phyloP scores from a whole-genome alignment of 805 yeast species.

The Wickerhamiella parazyma region DNA sequence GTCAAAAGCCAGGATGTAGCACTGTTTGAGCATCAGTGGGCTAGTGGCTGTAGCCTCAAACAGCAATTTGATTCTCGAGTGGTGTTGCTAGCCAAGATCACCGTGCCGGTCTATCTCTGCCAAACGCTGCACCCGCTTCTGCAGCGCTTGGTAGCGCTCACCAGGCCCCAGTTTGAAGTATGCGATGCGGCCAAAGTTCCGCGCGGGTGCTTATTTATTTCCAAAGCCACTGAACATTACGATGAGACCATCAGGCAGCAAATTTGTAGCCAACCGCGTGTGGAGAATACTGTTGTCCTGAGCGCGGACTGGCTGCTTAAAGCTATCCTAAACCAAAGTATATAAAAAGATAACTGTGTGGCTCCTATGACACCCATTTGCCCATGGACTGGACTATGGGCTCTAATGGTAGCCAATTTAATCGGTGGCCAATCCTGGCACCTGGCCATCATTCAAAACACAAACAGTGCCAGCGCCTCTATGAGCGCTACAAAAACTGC shows the following conservation, averaged over 20 bases:
- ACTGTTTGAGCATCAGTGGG: constrained; percentile 20
- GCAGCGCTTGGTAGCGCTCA: constrained; percentile 11
- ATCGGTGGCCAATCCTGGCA: not conserved
- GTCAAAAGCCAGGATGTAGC: constrained; percentile 24
- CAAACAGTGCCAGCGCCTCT: not conserved
- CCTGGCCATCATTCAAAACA: constrained; percentile 2
- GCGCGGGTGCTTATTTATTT: constrained; percentile 16
- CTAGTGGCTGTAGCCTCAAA: constrained; percentile 11
- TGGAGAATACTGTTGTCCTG: constrained; percentile 12
- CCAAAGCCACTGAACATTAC: constrained; percentile 10
- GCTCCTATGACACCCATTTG: constrained; percentile 24
- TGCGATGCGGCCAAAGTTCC: constrained; percentile 9
- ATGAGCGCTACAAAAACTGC: constrained; percentile 5
- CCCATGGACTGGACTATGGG: constrained; percentile 4
- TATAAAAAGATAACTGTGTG: constrained; percentile 11
- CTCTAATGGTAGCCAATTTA: constrained; percentile 8
- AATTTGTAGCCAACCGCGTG: constrained; percentile 11
- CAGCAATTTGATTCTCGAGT: constrained; percentile 21
- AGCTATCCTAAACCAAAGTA: constrained; percentile 23
- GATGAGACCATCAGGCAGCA: constrained; percentile 10
- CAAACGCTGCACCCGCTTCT: not conserved
- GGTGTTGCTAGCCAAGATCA: constrained; percentile 12
- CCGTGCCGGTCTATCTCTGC: constrained; percentile 17
- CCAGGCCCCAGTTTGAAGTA: constrained; percentile 11
- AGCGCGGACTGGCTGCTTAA: constrained; percentile 24